Base-by-base conservation (phyloP, 805 yeast species). In the Saccharomycopsis sp. region DNA sequence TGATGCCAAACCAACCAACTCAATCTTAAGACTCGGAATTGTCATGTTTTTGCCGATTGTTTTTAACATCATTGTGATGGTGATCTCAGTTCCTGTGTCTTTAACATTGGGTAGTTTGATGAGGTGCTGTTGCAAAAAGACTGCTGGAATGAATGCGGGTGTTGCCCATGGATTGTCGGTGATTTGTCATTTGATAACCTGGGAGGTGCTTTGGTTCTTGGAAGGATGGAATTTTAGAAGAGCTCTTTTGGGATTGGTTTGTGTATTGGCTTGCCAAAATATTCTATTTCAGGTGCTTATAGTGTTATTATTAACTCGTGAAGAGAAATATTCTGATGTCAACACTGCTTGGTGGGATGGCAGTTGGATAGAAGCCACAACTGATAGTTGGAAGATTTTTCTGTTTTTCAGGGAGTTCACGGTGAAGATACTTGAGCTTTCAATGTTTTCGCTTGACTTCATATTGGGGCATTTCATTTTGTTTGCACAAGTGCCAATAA, bases 311-410 rank as follows among this genome's bases (percentile, higher is more conserved):
- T 69, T 94, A 58, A 85, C 96, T 39, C 79, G 98, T 70, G 99
- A 92, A 68, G 87, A 87, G 71, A 86, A 86, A 78, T 84, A 83
- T 55, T 96, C 89, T 65, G 85, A 80, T 58, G 71, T 97, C 27
- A 92, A 92, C 68, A 82, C 94, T 53, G 97, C 98, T 21, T 92
- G 94, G 94, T 92, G 99, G 99, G 84, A 95, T 44, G 99, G 99
- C 73, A 88, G 87, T 65, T 92, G 99, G 99, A 87, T 88, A 62
- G 92, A 94, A 45, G 71, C 84, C 46, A 92, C 95, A 57, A 66
- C 89, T 63, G 98, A 97, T 46, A 77, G 80, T 76, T 77, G 80
- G 73, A 95, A 96, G 16, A 75, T 83, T 71, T 80, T 97, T 25
- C 97, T 89, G 68, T 98, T 98, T 48, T 59, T 83, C 39, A 85